Base-by-base conservation (phyloP, 1,284 basidiomycete species). In the Peniophora sp. region DNA sequence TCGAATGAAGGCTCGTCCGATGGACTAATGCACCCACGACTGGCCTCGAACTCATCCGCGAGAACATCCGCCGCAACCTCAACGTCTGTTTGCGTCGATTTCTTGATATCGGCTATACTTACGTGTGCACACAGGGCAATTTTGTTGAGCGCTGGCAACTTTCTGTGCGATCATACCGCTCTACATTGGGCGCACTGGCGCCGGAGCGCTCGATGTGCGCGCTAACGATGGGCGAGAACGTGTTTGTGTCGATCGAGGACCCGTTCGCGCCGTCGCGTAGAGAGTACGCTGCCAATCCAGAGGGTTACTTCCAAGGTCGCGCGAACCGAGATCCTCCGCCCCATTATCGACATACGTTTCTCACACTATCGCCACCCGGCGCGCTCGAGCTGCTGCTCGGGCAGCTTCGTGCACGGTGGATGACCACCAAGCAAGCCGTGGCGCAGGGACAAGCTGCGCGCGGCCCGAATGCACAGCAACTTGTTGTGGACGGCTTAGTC, bases 1-100 rank as follows among this genome's bases (percentile, higher is more conserved):
- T 23, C 12, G 23, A 23, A 27, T 47, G 18, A 57, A 88, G 86
- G 39, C 67, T 89, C 47, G 87, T 85, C 45, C 76, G 87, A 57
- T 90, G 87, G 87, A 75, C 79, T 18, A 88, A 89, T 65, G 85
- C 87, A 14, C 87, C 86, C 8, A 74, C 81, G 9, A 74, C 77
- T 48, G 85, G 84, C 18, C 63, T 88, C 15, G 76, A 83, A 48
- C 71, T 83, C 42, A 81, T 89, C 41, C 66, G 71, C 51, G 76
- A 85, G 46, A 88, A 88, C 56, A 82, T 90, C 47, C 54, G 71
- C 1, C 68, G 73, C 41, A 89, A 90, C 57, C 85, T 88, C 60
- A 80, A 83, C 64, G 86, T 81, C 58, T 57, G 74, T 66, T 42
- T 55, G 35, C 24, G 8, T 27, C 43, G 18, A 3, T 51, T 23